Evolutionary conservation across 164 flowering plant genomes (phyloP), one percentile per base, ranked within the genome.

Genomic region (Magnolia kwangsiensis): DNA sequence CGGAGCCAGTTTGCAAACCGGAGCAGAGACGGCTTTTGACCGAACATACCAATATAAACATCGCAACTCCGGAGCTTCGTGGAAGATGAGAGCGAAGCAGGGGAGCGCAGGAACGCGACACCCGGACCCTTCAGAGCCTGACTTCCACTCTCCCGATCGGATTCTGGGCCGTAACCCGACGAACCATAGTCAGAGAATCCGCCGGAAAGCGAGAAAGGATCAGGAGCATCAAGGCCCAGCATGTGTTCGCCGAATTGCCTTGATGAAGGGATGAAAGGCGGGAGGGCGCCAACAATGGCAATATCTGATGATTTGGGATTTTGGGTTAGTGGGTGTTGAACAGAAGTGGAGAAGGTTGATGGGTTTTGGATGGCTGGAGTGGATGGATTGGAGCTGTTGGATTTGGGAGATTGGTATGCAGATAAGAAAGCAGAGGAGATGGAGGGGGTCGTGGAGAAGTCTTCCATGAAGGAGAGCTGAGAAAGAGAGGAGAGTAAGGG

Each of bases 391-490:
- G 6, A 96, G 85, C 79, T 85, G 87, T 50, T 89, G 85, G 90
- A 91, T 80, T 90, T 89, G 0, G 98, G 98, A 0, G 97, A 91
- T 68, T 90, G 96, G 69, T 81, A 87, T 27, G 95, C 97, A 18
- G 98, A 90, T 7, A 97, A 92, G 8, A 97, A 87, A 23, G 95
- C 97, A 18, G 98, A 90, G 8, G 98, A 95, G 8, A 97, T 91
- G 51, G 98, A 91, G 7, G 96, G 91, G 67, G 45, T 4, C 6
- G 45, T 37, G 4, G 86, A 79, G 76, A 85, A 91, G 73, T 92
- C 86, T 45, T 82, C 83, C 37, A 89, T 87, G 23, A 85, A 82
- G 51, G 84, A 73, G 4, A 84, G 82, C 21, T 87, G 76, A 69
- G 78, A 83, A 51, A 89, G 78, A 72, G 86, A 81, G 73, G 86